Base-by-base conservation (phyloP, 2,329 filamentous ascomycete genomes). In the Fusarium longipes region DNA sequence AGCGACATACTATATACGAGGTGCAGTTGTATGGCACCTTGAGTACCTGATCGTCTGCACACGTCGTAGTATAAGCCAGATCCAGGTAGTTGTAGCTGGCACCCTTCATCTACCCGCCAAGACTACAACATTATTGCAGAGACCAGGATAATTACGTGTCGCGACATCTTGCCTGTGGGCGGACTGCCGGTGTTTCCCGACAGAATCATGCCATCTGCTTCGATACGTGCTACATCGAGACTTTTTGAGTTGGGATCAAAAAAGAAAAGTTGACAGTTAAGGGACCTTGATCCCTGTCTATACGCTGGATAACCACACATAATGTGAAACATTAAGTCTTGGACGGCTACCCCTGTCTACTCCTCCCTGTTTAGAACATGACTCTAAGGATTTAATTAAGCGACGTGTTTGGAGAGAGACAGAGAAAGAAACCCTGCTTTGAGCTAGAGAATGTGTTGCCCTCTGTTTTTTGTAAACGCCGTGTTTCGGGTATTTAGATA, bases 141-240 rank as follows among this genome's bases (percentile, higher is more conserved):
- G 36, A 24, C 69, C 40, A 61, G 69, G 57, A 70, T 63, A 47
- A 38, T 48, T 47, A 47, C 42, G 65, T 63, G 64, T 56, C 52
- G 35, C 38, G 68, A 12, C 39, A 18, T 42, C 17, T 42, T 42
- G 11, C 39, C 51, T 36, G 60, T 36, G 30, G 25, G 36, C 35
- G 52, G 45, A 51, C 20, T 63, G 62, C 70, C 72, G 71, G 63
- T 69, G 58, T 69, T 65, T 74, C 63, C 71, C 68, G 71, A 74
- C 55, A 42, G 54, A 70, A 74, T 74, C 72, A 73, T 69, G 71
- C 61, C 71, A 74, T 73, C 47, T n/a, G 25, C 50, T 62, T 59
- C 32, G 63, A 73, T 67, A 56, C 52, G 69, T 65, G 59, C 47
- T 39, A 59, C 63, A 14, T 42, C n/a, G 29, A 30, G 27, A 36